Evolutionary conservation across 1,284 basidiomycete species (phyloP), one percentile per base, ranked within the genome.

Genomic region (Anthracocystis walkeri): DNA sequence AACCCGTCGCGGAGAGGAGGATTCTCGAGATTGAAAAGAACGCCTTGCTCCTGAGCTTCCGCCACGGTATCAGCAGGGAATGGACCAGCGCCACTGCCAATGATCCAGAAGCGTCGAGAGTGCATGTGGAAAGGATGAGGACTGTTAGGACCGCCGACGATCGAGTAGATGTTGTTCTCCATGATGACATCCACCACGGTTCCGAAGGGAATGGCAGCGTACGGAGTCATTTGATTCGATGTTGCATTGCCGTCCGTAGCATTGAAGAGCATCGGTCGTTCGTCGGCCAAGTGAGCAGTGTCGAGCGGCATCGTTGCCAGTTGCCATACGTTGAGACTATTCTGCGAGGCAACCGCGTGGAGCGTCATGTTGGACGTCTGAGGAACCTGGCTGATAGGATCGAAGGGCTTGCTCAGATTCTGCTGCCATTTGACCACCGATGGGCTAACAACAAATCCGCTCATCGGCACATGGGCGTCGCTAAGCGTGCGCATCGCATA

Each of bases 111-210:
- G 20, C 66, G 60, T 12, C 71, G 53, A 20, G 71, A 72, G 41
- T 78, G 76, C 57, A 78, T 74, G 49, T 78, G 76, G 65, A 78
- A 75, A 1, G 76, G 76, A 57, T 78, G 76, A 10, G 76, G 76
- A 41, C 68, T 72, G 60, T 78, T 78, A 20, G 72, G 68, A 1
- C 71, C 71, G 14, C 76, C 76, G 0, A 75, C 72, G 44, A 78
- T 78, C 53, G 72, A 75, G 61, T 68, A 72, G 40, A 71, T 55
- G 49, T 74, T 74, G 72, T 78, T 78, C 56, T 72, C 66, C 50
- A 78, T 55, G 48, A 78, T 69, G 41, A 78, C 60, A 51, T 78
- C 76, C 2, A 78, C 67, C 18, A 75, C 72, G 4, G 72, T 69
- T 21, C 76, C 76, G 31, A 68, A 51, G 5, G 68, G 72, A 18